Percentiles rank a stretch among this genome's conserved stretches.
phyloP scores from a whole-genome alignment of 305 asterid genomes.

The Fraxinus greggii region DNA sequence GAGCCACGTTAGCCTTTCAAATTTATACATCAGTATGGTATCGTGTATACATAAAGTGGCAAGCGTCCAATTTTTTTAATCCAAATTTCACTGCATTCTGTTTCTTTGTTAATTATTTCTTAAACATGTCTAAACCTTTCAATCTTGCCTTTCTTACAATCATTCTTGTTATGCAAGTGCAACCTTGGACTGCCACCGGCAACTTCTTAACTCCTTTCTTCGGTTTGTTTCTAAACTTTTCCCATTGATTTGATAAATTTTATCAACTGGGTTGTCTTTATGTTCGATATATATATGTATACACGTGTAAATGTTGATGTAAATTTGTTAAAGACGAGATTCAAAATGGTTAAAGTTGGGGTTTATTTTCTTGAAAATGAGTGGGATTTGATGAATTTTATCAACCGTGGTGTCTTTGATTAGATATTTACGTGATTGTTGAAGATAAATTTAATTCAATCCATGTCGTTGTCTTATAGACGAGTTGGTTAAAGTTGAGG shows the following conservation, averaged over 20 bases:
- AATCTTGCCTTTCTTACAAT: constrained; percentile 34
- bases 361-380: neutral
- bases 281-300: neutral
- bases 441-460: neutral
- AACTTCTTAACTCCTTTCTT: constrained; percentile 35
- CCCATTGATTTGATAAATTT: neutral
- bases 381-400: neutral
- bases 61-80: neutral
- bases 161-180: constrained; percentile 33
- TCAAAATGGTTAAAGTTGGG: neutral
- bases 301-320: neutral
- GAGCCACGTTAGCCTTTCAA: neutral
- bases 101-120: constrained; percentile 10
- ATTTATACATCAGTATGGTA: neutral
- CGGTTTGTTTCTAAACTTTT: constrained; percentile 34
- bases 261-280: neutral
- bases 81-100: neutral
- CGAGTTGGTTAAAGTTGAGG: neutral
- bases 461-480: neutral
- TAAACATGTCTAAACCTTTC: constrained; percentile 38
- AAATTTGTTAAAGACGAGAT: neutral
- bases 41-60: neutral
- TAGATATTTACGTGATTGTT: constrained; percentile 3
- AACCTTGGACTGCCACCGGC: constrained; percentile 35
- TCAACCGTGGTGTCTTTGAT: neutral